A percentile compares a stretch with the other conserved stretches of the same genome.
phyloP scores from a whole-genome alignment of 768 basidiomycete genomes.

The Russula brevipes region DNA sequence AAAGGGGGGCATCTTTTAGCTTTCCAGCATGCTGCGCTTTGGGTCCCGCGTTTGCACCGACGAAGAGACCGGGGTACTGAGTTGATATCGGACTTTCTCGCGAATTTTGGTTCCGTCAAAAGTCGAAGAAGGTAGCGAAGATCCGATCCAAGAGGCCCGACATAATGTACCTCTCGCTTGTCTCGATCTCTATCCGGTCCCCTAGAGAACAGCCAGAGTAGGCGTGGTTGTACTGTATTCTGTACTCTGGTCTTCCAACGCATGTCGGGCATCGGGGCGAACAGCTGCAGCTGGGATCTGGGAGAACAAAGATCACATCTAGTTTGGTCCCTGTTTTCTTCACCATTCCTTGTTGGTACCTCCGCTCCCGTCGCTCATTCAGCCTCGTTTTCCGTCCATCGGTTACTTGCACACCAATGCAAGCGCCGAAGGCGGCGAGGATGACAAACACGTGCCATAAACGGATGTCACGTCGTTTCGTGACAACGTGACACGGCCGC shows the following conservation, averaged over 20 bases:
- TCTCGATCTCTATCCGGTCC: not conserved
- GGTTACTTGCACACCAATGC: not conserved
- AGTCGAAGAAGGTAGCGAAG: constrained; percentile 15
- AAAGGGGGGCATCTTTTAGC: not conserved
- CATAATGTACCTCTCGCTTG: not conserved
- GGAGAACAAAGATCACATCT: not conserved
- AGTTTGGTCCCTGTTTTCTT: not conserved
- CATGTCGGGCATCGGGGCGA: not conserved
- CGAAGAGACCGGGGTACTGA: not conserved
- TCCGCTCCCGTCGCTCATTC: constrained; percentile 5
- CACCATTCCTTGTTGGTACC: not conserved
- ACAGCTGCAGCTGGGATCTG: not conserved
- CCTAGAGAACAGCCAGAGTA: not conserved
- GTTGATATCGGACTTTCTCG: not conserved
- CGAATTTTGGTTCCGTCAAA: constrained; percentile 14
- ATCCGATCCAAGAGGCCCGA: constrained; percentile 6
- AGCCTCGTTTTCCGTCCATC: not conserved
- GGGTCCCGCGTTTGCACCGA: not conserved
- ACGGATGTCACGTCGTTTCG: constrained; percentile 20
- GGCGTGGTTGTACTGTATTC: not conserved
- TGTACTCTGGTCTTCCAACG: not conserved
- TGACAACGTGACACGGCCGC: constrained; percentile 21
- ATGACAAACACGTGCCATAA: constrained; percentile 13
- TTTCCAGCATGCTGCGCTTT: not conserved
- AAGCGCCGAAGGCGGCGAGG: not conserved